A percentile compares a stretch with the other conserved stretches of the same genome.
phyloP scores from a whole-genome alignment of 2,329 filamentous ascomycete genomes.

The Nemania diffusa region DNA sequence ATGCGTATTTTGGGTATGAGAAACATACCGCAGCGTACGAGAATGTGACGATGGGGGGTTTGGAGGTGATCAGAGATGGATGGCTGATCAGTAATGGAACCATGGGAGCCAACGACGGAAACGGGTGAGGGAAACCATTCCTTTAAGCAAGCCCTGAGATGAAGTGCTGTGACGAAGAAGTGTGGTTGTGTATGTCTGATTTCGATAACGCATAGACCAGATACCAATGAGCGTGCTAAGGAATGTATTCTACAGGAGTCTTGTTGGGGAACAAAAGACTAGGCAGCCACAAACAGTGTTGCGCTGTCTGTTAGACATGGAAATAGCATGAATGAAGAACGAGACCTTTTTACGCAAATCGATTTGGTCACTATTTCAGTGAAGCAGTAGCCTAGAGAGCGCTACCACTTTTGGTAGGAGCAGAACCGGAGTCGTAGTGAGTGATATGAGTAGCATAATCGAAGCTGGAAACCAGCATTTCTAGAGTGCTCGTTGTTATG shows the following conservation, averaged over 20 bases:
- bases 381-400: not conserved
- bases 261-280: conserved; percentile 3
- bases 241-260: conserved; percentile 15
- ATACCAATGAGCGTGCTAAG: conserved; percentile 20
- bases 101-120: not conserved
- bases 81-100: not conserved
- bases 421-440: too few species aligned
- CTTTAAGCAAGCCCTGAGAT: not conserved
- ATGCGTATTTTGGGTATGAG: conserved; percentile 23
- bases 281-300: conserved; percentile 9
- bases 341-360: not conserved
- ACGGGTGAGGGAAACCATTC: not conserved
- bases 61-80: not conserved
- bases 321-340: conserved; percentile 17
- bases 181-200: conserved; percentile 15
- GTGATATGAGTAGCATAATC: too few species aligned
- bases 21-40: conserved; percentile 11
- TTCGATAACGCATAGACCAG: conserved; percentile 13
- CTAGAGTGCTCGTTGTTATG: too few species aligned
- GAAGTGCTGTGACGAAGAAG: not conserved
- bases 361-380: not conserved
- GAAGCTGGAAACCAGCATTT: too few species aligned
- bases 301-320: not conserved
- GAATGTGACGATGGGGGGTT: not conserved
- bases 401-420: not conserved